phyloP scores from a whole-genome alignment of 192 early-diverging fungal genomes.

The Coemansia sp. region DNA sequence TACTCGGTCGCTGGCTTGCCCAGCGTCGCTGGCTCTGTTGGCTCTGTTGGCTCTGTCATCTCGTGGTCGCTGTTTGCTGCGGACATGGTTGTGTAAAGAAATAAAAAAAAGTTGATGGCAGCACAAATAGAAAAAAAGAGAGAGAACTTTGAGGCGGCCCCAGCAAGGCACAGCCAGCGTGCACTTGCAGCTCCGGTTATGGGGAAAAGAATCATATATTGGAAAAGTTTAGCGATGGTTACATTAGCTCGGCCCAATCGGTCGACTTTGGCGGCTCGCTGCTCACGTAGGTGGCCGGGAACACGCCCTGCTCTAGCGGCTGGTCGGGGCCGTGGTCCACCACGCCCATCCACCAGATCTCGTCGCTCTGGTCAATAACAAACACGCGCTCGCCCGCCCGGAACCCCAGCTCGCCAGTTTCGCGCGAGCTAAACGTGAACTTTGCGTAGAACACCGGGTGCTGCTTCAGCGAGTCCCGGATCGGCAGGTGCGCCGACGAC shows the following conservation, averaged over 20 bases:
- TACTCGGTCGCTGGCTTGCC: slow-evolving; percentile 25
- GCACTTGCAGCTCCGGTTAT: too few species aligned
- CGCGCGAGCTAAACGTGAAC: slow-evolving; percentile 68
- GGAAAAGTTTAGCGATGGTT: neutral
- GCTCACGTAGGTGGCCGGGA: slow-evolving; percentile 73
- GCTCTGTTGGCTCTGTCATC: neutral
- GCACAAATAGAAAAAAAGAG: neutral
- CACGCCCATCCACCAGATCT: slow-evolving; percentile 82
- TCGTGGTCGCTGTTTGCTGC: neutral
- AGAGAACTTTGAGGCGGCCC: neutral
- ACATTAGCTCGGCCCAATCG: slow-evolving; percentile 49
- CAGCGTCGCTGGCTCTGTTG: neutral
- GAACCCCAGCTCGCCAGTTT: slow-evolving; percentile 71
- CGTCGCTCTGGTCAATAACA: slow-evolving; percentile 73
- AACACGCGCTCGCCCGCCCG: slow-evolving; percentile 64
- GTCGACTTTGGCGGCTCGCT: slow-evolving; percentile 45
- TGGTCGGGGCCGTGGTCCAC: slow-evolving; percentile 58
- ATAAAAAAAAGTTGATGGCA: neutral
- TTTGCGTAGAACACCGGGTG: slow-evolving; percentile 65
- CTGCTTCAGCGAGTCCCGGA: slow-evolving; percentile 53
- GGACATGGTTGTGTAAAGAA: neutral
- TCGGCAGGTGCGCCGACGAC: slow-evolving; percentile 33
- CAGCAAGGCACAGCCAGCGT: neutral
- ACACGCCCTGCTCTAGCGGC: slow-evolving; percentile 64
- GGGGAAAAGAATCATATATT: too few species aligned